These are phyloP conservation scores for Aspergillus unguis DNA, from an alignment of 2,329 filamentous ascomycete species.

Conservation along the genomic window DNA sequence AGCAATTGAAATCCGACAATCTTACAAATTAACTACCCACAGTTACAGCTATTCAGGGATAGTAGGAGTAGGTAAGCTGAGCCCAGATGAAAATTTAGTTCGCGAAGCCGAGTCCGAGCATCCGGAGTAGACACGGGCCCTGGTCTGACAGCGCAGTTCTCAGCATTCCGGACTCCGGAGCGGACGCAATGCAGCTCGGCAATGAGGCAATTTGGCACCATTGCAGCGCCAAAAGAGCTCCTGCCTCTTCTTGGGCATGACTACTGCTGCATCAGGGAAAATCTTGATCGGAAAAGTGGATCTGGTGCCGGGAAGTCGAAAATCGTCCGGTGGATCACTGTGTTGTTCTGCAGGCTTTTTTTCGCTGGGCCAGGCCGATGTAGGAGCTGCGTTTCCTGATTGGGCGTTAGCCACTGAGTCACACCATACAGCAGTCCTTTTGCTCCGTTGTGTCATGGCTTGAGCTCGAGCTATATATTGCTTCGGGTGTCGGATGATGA, in stretches of 20 bases:
- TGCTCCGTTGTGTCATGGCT: constrained; percentile 5
- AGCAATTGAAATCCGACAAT: neutral
- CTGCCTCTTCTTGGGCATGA: neutral
- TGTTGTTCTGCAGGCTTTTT: constrained; percentile 9
- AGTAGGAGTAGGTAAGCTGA: neutral
- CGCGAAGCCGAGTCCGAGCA: neutral
- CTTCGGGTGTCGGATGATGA: too few species aligned
- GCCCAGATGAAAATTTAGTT: constrained; percentile 1
- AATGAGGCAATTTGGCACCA: constrained; percentile 22
- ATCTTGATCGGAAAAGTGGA: neutral
- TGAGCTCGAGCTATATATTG: constrained; percentile 6
- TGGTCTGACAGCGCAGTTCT: too few species aligned
- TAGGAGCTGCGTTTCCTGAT: constrained; percentile 14
- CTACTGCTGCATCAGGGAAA: constrained; percentile 1
- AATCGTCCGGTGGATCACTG: constrained; percentile 8
- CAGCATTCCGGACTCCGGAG: constrained; percentile 3
- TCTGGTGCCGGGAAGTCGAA: neutral
- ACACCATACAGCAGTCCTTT: constrained; percentile 23
- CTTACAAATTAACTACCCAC: neutral
- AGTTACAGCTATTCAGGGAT: neutral
- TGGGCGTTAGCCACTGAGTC: constrained; percentile 21
- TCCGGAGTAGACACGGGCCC: neutral
- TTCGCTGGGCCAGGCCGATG: constrained; percentile 1
- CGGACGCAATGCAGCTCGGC: constrained; percentile 10
- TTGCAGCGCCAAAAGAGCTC: neutral